These are phyloP conservation scores for Ceratocystis colombiana DNA, from an alignment of 2,329 filamentous ascomycete species.

Conservation along the genomic window DNA sequence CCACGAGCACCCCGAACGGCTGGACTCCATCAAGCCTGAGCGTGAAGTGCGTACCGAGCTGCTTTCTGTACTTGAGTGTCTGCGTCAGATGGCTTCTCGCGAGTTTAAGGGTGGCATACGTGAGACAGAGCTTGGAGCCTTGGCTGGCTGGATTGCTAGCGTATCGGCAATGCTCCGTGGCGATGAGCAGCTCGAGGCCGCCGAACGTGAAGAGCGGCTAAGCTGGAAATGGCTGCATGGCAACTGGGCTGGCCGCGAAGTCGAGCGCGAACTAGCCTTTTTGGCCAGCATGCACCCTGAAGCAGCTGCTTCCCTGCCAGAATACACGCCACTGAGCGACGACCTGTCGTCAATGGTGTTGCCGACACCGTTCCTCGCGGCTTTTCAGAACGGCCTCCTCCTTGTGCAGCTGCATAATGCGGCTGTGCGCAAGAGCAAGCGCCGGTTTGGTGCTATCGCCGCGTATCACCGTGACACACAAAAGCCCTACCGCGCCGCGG, in stretches of 20 bases:
- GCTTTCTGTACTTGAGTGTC: constrained; percentile 73
- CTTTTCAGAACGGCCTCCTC: constrained; percentile 66
- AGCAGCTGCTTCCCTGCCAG: constrained; percentile 41
- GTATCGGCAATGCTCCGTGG: constrained; percentile 65
- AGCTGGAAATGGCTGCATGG: constrained; percentile 69
- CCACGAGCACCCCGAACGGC: constrained; percentile 73
- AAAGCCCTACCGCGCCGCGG: constrained; percentile 87
- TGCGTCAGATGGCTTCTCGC: constrained; percentile 83
- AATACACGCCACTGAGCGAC: constrained; percentile 44
- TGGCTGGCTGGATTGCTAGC: constrained; percentile 67
- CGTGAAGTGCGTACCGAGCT: constrained; percentile 75
- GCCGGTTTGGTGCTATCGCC: constrained; percentile 82
- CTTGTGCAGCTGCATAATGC: constrained; percentile 85
- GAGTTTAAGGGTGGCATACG: constrained; percentile 77
- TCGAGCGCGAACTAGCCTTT: constrained; percentile 72
- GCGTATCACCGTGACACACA: constrained; percentile 82
- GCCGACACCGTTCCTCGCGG: constrained; percentile 62
- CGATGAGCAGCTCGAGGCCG: constrained; percentile 67
- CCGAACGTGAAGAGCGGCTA: constrained; percentile 58
- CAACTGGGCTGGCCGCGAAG: constrained; percentile 63
- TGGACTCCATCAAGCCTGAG: constrained; percentile 81
- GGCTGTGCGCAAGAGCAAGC: constrained; percentile 70
- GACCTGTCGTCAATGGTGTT: constrained; percentile 31
- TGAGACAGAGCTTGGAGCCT: constrained; percentile 63
- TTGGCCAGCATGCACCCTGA: constrained; percentile 57